A percentile compares a stretch with the other conserved stretches of the same genome.
Conservation (phyloP, 1,284 basidiomycete genomes). For the Heterobasidion parviporum region DNA sequence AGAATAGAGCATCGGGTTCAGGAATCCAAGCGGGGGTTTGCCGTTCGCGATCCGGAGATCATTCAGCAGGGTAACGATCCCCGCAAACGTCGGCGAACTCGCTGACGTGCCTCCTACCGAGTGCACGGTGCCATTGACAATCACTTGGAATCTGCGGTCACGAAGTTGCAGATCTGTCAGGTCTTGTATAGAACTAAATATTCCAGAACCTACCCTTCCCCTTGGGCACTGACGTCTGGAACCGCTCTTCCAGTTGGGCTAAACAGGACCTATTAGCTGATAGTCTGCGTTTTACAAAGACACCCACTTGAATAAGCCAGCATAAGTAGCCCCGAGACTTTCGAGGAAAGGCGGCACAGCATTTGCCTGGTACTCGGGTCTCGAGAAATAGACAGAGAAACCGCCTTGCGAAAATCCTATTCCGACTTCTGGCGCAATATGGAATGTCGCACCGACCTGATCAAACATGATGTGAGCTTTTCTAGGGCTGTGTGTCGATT, state of each 20-base stretch:
- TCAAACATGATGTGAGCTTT: neutral
- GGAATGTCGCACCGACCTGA: conserved; percentile 12
- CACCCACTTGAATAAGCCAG: conserved; percentile 18
- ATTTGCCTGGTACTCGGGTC: conserved; percentile 29
- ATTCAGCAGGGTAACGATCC: conserved; percentile 51
- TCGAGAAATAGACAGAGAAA: conserved; percentile 36
- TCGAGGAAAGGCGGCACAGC: conserved; percentile 27
- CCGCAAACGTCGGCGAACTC: conserved; percentile 46
- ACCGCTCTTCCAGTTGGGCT: conserved; percentile 25
- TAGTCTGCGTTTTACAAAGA: neutral
- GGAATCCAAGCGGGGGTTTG: conserved; percentile 45
- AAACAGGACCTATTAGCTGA: neutral
- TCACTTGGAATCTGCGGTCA: conserved; percentile 12
- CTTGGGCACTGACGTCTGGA: conserved; percentile 31
- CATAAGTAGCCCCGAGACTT: conserved; percentile 19
- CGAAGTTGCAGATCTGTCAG: neutral
- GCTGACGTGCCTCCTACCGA: conserved; percentile 49
- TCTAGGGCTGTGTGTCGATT: too few species aligned
- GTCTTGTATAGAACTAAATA: neutral
- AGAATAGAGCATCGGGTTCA: conserved; percentile 51
- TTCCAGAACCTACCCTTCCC: conserved; percentile 8
- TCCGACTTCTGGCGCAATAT: conserved; percentile 17
- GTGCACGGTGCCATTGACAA: conserved; percentile 11
- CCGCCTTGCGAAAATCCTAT: conserved; percentile 34
- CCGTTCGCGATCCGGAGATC: conserved; percentile 40